Evolutionary conservation across 1,284 basidiomycete species (phyloP).

Genomic region (Stygiomarasmius scandens): DNA sequence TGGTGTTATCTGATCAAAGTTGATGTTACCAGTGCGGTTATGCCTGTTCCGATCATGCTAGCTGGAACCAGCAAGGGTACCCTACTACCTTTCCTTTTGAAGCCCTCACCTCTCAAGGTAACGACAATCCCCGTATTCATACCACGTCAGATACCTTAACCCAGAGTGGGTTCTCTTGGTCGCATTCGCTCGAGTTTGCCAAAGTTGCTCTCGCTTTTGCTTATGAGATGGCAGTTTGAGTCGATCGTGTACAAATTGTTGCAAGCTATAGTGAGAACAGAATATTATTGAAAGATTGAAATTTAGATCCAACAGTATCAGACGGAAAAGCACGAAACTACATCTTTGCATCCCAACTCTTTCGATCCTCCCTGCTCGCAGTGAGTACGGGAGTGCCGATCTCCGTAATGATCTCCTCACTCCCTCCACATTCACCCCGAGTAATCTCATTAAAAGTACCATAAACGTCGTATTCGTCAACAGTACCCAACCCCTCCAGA

Average conservation of each 20-base stretch:
- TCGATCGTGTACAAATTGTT: too few relatives aligned
- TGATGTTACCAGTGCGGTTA: conserved; percentile 6
- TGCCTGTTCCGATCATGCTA: conserved; percentile 45
- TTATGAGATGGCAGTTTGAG: conserved; percentile 35
- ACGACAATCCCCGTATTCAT: conserved; percentile 33
- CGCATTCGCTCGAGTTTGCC: conserved; percentile 34
- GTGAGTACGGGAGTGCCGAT: too few relatives aligned
- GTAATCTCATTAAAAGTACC: background rate
- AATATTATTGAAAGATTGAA: too few relatives aligned
- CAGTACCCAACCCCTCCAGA: background rate
- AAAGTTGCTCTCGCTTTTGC: conserved; percentile 50
- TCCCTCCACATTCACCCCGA: too few relatives aligned
- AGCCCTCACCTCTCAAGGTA: conserved; percentile 14
- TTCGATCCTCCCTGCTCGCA: too few relatives aligned
- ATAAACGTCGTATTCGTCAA: conserved; percentile 3
- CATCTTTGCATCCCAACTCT: too few relatives aligned
- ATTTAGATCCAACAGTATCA: too few relatives aligned
- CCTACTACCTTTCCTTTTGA: conserved; percentile 36
- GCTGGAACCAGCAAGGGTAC: conserved; percentile 45
- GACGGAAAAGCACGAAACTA: too few relatives aligned
- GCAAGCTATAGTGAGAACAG: too few relatives aligned
- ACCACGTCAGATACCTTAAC: conserved; percentile 38
- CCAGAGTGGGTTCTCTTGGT: conserved; percentile 24
- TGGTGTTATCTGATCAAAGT: background rate
- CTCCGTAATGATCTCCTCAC: too few relatives aligned